Base-by-base conservation (phyloP, 2,329 filamentous ascomycete genomes). In the Cordyceps sp. region DNA sequence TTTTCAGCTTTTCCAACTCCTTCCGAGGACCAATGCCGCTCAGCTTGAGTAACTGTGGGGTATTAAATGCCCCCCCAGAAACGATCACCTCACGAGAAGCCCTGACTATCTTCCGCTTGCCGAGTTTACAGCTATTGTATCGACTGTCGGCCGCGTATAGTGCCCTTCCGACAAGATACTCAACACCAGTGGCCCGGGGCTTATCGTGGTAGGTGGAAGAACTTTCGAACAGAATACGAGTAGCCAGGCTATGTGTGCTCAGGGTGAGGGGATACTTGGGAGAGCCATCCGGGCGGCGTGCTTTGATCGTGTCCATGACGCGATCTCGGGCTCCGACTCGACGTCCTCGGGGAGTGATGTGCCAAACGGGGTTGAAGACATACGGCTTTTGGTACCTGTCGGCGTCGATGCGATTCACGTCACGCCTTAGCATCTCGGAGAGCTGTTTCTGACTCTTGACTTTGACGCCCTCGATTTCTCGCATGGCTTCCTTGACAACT, bases 281-380 rank as follows among this genome's bases (percentile, higher is more conserved):
- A 17, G 15, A 30, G n/a, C 37, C 35, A 24, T 34, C 32, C 2
- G 6, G 20, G 10, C 42, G 46, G 17, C 36, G 44, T 3, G 46
- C 46, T 7, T 46, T 40, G 3, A 36, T 36, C 2, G 47, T 37
- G 0, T 45, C 39, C n/a, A 54, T 29, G 17, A 71, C 46, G 32
- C 67, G 66, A 26, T 69, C 62, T 20, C 63, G 60, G 7, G 64
- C 50, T 6, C 62, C 59, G 49, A 34, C 59, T 58, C 2, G 65
- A 70, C 16, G 50, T 48, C 14, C 68, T 69, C 28, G 26, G 31
- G 44, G 37, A 21, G 7, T 28, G 30, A 6, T 34, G 33, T 17
- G 37, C 34, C 14, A 45, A 31, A 45, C n/a, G n/a, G n/a, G n/a
- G n/a, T n/a, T n/a, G n/a, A n/a, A n/a, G n/a, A n/a, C n/a, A n/a